phyloP scores from a whole-genome alignment of 2,329 filamentous ascomycete species.

The Diaporthe helianthi region DNA sequence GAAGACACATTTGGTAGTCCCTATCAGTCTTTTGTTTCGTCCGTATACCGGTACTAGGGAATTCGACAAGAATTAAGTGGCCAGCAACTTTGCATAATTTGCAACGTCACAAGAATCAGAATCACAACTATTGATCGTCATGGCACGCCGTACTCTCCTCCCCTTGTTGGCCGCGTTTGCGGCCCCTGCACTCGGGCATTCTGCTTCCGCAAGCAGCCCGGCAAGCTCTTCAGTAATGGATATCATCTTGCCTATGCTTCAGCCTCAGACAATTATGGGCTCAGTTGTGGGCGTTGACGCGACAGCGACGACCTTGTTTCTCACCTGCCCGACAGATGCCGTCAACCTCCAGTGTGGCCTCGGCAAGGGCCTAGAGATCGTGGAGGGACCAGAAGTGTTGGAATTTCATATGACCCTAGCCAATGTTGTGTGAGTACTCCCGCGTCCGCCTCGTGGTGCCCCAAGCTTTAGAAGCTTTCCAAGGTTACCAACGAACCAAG shows the following conservation, averaged over 20 bases:
- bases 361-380: constrained; percentile 33
- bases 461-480: too few species aligned
- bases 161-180: constrained; percentile 26
- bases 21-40: background rate
- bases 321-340: constrained; percentile 37
- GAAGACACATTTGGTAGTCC: background rate
- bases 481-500: background rate
- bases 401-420: constrained; percentile 27
- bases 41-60: too few species aligned
- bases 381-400: constrained; percentile 38
- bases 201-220: constrained; percentile 6
- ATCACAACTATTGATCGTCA: too few species aligned
- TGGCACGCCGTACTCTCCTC: constrained; percentile 5
- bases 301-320: constrained; percentile 37
- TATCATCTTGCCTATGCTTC: constrained; percentile 35
- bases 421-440: constrained; percentile 29
- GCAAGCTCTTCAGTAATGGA: constrained; percentile 33
- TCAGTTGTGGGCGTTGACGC: constrained; percentile 39
- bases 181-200: background rate
- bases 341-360: constrained; percentile 36
- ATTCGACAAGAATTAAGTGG: background rate
- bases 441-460: too few species aligned
- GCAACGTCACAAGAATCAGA: background rate
- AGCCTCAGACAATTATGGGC: constrained; percentile 36
- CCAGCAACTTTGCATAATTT: background rate